Conservation (phyloP, 495 filamentous ascomycete genomes). For the Terfezia boudieri region DNA sequence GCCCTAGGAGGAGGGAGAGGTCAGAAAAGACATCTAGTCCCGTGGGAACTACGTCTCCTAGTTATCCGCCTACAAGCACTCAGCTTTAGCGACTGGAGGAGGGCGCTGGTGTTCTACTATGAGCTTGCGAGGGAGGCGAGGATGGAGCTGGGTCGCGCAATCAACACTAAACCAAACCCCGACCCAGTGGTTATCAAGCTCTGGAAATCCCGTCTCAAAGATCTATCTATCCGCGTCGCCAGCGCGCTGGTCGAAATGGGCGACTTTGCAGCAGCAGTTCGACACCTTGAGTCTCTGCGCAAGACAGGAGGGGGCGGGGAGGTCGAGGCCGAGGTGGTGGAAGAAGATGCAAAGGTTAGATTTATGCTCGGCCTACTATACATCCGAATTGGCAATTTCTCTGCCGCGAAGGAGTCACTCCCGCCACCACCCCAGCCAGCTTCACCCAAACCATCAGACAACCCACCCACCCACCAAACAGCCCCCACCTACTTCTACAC, state of each 20-base stretch:
- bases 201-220: conserved; percentile 47
- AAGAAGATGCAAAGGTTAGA: conserved; percentile 20
- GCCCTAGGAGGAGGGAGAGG: too few relatives aligned
- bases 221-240: conserved; percentile 56
- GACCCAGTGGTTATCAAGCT: conserved; percentile 23
- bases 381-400: conserved; percentile 52
- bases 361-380: conserved; percentile 40
- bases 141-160: conserved; percentile 21
- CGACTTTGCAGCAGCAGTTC: conserved; percentile 51
- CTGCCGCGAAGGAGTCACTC: conserved; percentile 28
- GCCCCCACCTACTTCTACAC: too few relatives aligned
- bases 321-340: conserved; percentile 1
- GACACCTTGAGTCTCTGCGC: conserved; percentile 29
- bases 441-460: too few relatives aligned
- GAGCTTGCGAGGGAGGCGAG: conserved; percentile 63
- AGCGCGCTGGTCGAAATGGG: conserved; percentile 80
- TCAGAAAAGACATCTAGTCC: conserved; percentile 36
- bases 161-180: not conserved
- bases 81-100: conserved; percentile 59
- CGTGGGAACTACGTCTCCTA: conserved; percentile 71
- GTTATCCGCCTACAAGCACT: conserved; percentile 64
- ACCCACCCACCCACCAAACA: too few relatives aligned
- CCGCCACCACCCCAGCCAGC: not conserved
- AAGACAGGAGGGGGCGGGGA: not conserved
- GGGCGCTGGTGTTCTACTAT: conserved; percentile 71